Base-by-base conservation (phyloP, 2,329 filamentous ascomycete species). In the Diplodia mutila region DNA sequence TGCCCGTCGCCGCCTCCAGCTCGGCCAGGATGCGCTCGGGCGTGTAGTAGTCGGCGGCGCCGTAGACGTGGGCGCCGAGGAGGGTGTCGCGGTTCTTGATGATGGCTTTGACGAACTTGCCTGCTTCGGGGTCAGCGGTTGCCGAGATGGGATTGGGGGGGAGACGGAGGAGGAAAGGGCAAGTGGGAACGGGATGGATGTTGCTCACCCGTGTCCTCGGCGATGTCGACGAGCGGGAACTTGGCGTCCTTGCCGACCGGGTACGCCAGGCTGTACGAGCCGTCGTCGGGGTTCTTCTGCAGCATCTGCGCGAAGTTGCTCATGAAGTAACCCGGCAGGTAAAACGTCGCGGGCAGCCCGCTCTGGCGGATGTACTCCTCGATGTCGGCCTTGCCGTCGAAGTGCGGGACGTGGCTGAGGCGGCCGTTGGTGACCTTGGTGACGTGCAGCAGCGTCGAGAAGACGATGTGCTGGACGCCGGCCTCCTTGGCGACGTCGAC, bases 1-100 rank as follows among this genome's bases (percentile, higher is more conserved):
- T 72, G 12, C 78, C 78, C 46, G 73, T 76, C 3, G 75, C 73
- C 61, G 73, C 73, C 65, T 78, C 77, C 70, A 85, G 81, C 7
- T 74, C 73, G 2, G 77, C 69, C 16, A 73, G 46, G 23, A 76
- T 71, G 49, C 73, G 71, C 37, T 63, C 54, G 0, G 74, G 69
- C 0, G 72, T 73, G 57, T 75, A 73, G 63, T 75, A 73, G n/a
- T 72, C 73, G 34, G 73, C 72, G 25, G 84, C 82, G 16, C 74
- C 83, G 25, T 78, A 75, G 57, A 86, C 77, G 12, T 74, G 77
- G 72, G 81, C 80, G 55, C 82, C 82, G 2, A 85, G 76, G 3
- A 80, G 69, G 69, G 72, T 72, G 65, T 79, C 76, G 68, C 76
- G 75, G 12, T 69, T 64, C 46, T 64, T 63, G 37, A 76, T 69